Evolutionary conservation across 345 rosid genomes (phyloP), one percentile per base, ranked within the genome.

Genomic region (Stellera chamaejasme): DNA sequence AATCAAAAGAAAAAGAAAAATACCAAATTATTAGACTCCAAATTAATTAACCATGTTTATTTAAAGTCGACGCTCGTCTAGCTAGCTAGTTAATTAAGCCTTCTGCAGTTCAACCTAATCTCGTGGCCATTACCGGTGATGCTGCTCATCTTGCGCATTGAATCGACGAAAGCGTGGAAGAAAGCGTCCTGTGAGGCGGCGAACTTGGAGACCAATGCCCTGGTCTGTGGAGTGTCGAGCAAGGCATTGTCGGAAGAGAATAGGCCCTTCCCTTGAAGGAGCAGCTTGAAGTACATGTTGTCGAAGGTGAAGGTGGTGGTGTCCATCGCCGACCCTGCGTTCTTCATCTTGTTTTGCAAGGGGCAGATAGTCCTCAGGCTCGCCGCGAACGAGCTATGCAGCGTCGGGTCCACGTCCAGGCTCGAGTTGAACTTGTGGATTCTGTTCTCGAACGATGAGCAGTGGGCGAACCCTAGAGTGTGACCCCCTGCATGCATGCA

Each of bases 71-170:
- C n/a, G n/a, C n/a, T n/a, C n/a, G n/a, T n/a, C n/a, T n/a, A n/a
- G 39, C 3, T 3, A 32, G 7, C 39, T 32, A 32, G 39, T 32
- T 32, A 32, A 32, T 32, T 54, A 61, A 76, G 80, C 14, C 60
- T 77, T 62, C 69, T 82, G 51, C 98, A 91, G 23, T 85, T 69
- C 13, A 64, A 82, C 65, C 98, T 88, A 54, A 91, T 82, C 73
- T 85, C 95, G 54, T 79, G 70, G 4, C 95, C 98, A n/a, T n/a
- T n/a, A 15, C 95, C 88, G 1, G 52, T 13, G 58, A 91, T 68
- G 67, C 90, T 79, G 63, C 90, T 81, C 94, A 87, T 87, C 84
- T 77, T 87, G 69, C 85, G 74, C 96, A 91, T 87, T 15, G 91
- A 83, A 58, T 72, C 56, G n/a, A 76, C 82, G 58, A 88, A 88